phyloP scores from a whole-genome alignment of 352 stramenopile genomes.

The Phytopythium boreale region DNA sequence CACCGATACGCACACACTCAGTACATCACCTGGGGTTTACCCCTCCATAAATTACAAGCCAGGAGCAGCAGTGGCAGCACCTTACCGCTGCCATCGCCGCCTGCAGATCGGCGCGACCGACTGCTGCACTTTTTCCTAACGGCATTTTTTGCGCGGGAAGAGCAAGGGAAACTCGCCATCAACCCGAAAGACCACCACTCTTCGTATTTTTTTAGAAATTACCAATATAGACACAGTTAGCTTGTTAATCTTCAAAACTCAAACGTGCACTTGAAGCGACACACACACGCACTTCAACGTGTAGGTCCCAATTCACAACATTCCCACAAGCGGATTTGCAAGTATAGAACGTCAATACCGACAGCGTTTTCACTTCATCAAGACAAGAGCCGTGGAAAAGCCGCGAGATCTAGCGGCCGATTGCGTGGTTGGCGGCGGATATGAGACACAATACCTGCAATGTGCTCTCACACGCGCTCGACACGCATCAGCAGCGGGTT shows the following conservation, averaged over 20 bases:
- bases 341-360: no score
- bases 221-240: neutral
- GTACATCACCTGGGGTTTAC: neutral
- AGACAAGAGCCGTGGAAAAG: no score
- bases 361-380: no score
- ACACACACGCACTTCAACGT: neutral
- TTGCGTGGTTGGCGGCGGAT: no score
- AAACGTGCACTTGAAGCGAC: neutral
- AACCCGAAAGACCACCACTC: neutral
- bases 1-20: neutral
- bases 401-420: no score
- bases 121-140: neutral
- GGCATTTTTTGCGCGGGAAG: neutral
- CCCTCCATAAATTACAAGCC: neutral
- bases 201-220: neutral
- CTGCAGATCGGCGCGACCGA: neutral
- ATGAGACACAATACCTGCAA: no score
- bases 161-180: neutral
- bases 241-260: neutral
- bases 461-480: neutral
- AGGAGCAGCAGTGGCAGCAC: neutral
- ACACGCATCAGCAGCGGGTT: slow-evolving; percentile 16
- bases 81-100: neutral
- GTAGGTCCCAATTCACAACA: no score
- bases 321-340: no score